Evolutionary conservation across 352 stramenopile species (phyloP), one percentile per base, ranked within the genome.

Genomic region (Aphanomyces astaci): DNA sequence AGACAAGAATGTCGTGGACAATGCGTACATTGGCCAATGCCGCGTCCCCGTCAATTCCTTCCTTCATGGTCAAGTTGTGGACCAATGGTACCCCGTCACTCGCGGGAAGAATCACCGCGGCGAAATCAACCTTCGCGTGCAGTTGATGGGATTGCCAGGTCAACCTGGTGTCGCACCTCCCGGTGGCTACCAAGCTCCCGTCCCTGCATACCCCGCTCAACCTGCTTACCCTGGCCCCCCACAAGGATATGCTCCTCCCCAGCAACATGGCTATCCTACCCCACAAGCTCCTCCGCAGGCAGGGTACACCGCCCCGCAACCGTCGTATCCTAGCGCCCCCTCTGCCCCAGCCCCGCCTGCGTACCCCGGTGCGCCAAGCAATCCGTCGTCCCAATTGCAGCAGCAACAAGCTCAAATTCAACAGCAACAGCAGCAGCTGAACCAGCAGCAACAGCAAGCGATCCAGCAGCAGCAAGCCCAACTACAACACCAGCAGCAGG

Each of bases 31-130:
- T 52, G 85, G 85, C n/a, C 80, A 88, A 64, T 79, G 77, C 49
- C 78, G 78, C 19, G 75, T 94, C 25, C 83, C 82, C 24, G 59
- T 94, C 39, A 91, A 77, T 66, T 90, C 88, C 76, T 91, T 94
- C 32, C 64, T 87, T 45, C 70, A 74, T 33, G 83, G 85, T 27
- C 74, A 76, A 43, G 73, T 94, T 53, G 75, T 81, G 54, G 85
- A 94, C 74, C 76, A 94, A 60, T 94, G 85, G 85, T 92, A 87
- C 73, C 76, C 82, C 24, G 72, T 94, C 48, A 89, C 90, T 73
- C 88, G 89, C 60, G 75, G 80, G 52, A 73, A 71, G 30, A 77
- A 78, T 48, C 71, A 72, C 31, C 80, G 80, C 7, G 85, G 85
- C 5, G 84, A 94, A 69, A 90, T 94, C 72, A 94, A 94, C 51